Evolutionary conservation across 768 basidiomycete species (phyloP).

Genomic region (Tulasnella sp.): DNA sequence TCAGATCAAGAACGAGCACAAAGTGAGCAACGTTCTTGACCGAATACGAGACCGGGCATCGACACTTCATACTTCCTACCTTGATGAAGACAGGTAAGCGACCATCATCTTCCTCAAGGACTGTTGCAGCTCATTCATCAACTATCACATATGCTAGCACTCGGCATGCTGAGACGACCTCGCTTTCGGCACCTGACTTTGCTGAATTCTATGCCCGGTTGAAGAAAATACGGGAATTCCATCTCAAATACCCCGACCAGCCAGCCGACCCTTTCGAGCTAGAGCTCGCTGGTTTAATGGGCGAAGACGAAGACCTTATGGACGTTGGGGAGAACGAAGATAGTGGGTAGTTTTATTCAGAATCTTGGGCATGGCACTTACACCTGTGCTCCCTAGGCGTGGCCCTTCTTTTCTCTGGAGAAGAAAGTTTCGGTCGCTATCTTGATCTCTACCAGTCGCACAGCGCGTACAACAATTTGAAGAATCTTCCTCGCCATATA

Average conservation of each 20-base stretch:
- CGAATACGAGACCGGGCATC: constrained; percentile 72
- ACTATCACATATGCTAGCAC: constrained; percentile 9
- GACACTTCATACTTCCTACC: constrained; percentile 71
- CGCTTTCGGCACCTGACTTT: constrained; percentile 54
- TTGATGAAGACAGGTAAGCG: constrained; percentile 64
- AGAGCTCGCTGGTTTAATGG: constrained; percentile 79
- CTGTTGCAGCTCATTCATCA: background rate
- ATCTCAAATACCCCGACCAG: constrained; percentile 93
- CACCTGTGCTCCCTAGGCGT: constrained; percentile 54
- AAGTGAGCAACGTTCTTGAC: constrained; percentile 85
- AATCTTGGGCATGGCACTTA: background rate
- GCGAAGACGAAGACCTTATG: constrained; percentile 73
- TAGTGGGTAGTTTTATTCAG: constrained; percentile 57
- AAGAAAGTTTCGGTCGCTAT: constrained; percentile 94
- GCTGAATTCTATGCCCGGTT: constrained; percentile 96
- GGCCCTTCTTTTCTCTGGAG: constrained; percentile 89
- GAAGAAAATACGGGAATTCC: constrained; percentile 94
- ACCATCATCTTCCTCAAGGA: background rate
- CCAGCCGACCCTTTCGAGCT: constrained; percentile 77
- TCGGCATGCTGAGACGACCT: constrained; percentile 27
- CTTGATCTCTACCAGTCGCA: constrained; percentile 91
- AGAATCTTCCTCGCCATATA: constrained; percentile 77
- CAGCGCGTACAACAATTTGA: constrained; percentile 85
- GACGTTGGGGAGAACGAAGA: constrained; percentile 74
- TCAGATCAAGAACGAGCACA: constrained; percentile 80